Conservation (phyloP, 805 yeast genomes). For the Yamadazyma scolyti region DNA sequence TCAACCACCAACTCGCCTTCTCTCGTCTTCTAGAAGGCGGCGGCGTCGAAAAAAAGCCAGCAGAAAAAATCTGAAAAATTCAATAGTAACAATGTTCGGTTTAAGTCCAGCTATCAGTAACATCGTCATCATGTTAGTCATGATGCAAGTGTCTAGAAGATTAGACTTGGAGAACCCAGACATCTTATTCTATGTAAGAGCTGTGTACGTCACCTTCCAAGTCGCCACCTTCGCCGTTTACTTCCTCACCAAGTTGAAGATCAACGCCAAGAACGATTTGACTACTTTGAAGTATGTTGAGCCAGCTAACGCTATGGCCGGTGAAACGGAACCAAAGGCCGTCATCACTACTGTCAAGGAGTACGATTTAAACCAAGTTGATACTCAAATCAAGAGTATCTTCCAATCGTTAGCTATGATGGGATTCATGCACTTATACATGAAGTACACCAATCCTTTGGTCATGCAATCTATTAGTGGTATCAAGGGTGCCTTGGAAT, state of each 20-base stretch:
- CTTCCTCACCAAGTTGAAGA: slow-evolving; percentile 56
- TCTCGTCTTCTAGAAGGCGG: not conserved
- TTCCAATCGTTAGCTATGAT: slow-evolving; percentile 92
- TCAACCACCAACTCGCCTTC: not conserved
- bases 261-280: slow-evolving; percentile 77
- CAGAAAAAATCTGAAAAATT: too few relatives aligned
- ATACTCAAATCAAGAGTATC: slow-evolving; percentile 73
- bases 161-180: slow-evolving; percentile 84
- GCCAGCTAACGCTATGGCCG: slow-evolving; percentile 76
- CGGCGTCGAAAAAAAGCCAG: not conserved
- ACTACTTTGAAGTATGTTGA: slow-evolving; percentile 89
- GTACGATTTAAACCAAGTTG: slow-evolving; percentile 87
- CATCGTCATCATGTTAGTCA: slow-evolving; percentile 85
- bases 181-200: slow-evolving; percentile 70
- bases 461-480: slow-evolving; percentile 92
- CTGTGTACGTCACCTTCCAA: slow-evolving; percentile 66
- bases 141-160: slow-evolving; percentile 92
- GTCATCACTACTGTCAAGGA: slow-evolving; percentile 92
- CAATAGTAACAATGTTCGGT: too few relatives aligned
- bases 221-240: slow-evolving; percentile 61
- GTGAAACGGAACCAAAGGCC: slow-evolving; percentile 67
- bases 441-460: slow-evolving; percentile 96
- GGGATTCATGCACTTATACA: slow-evolving; percentile 96
- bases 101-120: slow-evolving; percentile 91
- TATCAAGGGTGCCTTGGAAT: slow-evolving; percentile 83